Base-by-base conservation (phyloP, 2,329 filamentous ascomycete species). In the Bipolaris cookei region DNA sequence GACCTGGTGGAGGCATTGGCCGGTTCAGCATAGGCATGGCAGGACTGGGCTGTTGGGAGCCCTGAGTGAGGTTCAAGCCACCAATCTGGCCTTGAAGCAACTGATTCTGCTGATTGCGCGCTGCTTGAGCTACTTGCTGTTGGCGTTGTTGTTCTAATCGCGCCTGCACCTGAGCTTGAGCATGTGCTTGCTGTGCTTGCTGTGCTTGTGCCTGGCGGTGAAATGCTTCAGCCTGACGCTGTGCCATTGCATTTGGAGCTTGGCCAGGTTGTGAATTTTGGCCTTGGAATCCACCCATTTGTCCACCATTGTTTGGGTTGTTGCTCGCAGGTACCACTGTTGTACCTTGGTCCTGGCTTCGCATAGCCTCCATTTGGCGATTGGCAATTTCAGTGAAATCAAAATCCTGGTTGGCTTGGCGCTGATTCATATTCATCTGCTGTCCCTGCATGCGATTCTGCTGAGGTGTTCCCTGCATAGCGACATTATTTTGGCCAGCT, bases 301-400 rank as follows among this genome's bases (percentile, higher is more conserved):
- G 76, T 20, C 58, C 59, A 5, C 73, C 73, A 5, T 56, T 56
- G 32, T 76, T 82, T 58, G 80, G 79, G 50, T 83, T 83, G 65
- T 83, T 85, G 71, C 84, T 88, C 6, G 85, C 86, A 8, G 86
- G 86, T 3, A 88, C 86, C n/a, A 88, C 86, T 39, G 84, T 77
- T 60, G 86, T 84, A 7, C 86, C 86, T 46, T 83, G 83, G 71
- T 87, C 83, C 65, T 86, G 84, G 14, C 82, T 82, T 50, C 85
- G 83, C 62, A 87, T 73, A n/a, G 84, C 85, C 61, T 86, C 85
- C 38, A 82, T 82, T 72, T 88, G 86, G 64, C 87, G 85, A 25
- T 82, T 83, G 54, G 85, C 79, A 37, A 87, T 81, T 41, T 85
- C 83, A 53, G 83, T 82, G 61, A 87, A 80, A 61, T 82, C 78